Evolutionary conservation across 306 rosid species (phyloP).

Genomic region (Fagus sylvatica): DNA sequence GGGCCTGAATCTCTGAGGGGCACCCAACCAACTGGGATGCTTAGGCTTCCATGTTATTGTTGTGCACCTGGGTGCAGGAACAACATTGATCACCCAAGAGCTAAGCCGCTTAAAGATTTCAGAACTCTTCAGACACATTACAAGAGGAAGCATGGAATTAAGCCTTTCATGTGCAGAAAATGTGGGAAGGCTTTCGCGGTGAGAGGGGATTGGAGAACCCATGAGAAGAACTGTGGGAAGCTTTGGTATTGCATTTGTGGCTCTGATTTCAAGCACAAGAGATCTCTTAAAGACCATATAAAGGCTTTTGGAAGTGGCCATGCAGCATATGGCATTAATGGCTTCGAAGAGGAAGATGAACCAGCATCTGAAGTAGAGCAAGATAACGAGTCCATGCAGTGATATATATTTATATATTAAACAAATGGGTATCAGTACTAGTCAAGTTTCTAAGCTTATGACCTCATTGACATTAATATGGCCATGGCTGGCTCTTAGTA

Average conservation of each 20-base stretch:
- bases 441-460: neutral
- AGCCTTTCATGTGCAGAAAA: constrained; percentile 94
- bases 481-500: constrained; percentile 27
- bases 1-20: constrained; percentile 98
- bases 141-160: constrained; percentile 94
- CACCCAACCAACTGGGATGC: constrained; percentile 95
- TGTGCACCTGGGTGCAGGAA: constrained; percentile 95
- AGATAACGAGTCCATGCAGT: constrained; percentile 69
- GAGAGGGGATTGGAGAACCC: constrained; percentile 96
- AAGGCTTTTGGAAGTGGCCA: constrained; percentile 91
- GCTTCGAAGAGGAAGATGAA: constrained; percentile 86
- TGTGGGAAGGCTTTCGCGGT: constrained; percentile 97
- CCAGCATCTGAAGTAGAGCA: constrained; percentile 97
- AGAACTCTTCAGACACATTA: constrained; percentile 96
- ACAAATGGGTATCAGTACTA: neutral
- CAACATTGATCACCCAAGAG: constrained; percentile 91
- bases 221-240: constrained; percentile 96
- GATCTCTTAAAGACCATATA: constrained; percentile 90
- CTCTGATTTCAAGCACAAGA: constrained; percentile 93
- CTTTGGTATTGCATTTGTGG: constrained; percentile 97
- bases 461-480: constrained; percentile 21
- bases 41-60: constrained; percentile 92
- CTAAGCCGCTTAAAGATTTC: constrained; percentile 90
- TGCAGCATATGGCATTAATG: constrained; percentile 75
- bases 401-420: neutral